Conservation (phyloP, 108 stramenopile genomes). For the Cyclotella kingstonii region DNA sequence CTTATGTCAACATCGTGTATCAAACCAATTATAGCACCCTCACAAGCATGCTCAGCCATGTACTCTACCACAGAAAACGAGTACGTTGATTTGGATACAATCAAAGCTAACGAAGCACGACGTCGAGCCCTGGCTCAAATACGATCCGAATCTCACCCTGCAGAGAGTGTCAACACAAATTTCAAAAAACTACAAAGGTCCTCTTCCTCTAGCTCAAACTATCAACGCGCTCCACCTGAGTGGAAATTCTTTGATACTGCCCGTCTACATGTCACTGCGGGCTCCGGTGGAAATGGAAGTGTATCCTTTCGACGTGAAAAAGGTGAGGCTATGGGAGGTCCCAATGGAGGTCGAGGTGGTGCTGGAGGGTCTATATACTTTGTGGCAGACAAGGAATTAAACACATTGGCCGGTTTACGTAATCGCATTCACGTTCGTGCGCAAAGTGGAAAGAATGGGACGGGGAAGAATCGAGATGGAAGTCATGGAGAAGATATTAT, state of each 20-base stretch:
- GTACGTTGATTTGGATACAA: constrained; percentile 9
- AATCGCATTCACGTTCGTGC: constrained; percentile 83
- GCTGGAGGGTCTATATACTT: constrained; percentile 82
- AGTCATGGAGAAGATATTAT: constrained; percentile 58
- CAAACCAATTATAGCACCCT: too few relatives aligned
- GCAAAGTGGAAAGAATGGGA: constrained; percentile 74
- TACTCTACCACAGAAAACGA: constrained; percentile 7
- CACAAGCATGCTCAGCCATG: not conserved
- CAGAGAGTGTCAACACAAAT: too few relatives aligned
- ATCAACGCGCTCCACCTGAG: constrained; percentile 49
- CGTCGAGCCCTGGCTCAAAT: constrained; percentile 14
- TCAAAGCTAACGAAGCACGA: constrained; percentile 26
- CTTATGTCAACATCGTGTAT: not conserved
- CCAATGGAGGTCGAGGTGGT: constrained; percentile 89
- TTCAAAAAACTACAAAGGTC: constrained; percentile 2
- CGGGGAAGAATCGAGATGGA: constrained; percentile 85
- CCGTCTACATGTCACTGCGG: constrained; percentile 84
- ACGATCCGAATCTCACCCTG: too few relatives aligned
- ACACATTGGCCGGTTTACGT: constrained; percentile 85
- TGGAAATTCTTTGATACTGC: constrained; percentile 94
- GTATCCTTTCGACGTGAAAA: constrained; percentile 92
- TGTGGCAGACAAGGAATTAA: constrained; percentile 76
- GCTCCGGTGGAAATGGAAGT: constrained; percentile 94
- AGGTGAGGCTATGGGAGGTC: constrained; percentile 89
- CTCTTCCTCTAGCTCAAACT: not conserved